Conservation (phyloP, 1,284 basidiomycete genomes). For the Fomitopsis pinicola region DNA sequence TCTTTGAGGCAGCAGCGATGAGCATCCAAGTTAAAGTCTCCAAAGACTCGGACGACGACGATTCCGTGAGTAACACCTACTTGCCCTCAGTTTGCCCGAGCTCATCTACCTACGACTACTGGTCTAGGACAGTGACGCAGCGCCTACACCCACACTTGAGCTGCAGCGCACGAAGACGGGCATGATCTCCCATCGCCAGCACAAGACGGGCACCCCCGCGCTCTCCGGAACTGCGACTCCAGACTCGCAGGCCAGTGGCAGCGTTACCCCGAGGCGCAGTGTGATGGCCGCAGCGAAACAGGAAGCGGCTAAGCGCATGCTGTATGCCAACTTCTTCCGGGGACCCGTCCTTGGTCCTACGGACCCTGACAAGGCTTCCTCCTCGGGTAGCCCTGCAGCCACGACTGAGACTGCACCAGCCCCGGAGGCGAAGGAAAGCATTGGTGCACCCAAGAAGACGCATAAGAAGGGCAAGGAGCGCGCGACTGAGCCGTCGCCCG, state of each 20-base stretch:
- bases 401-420: neutral
- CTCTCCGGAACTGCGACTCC: conserved; percentile 45
- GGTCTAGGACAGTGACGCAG: conserved; percentile 21
- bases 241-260: conserved; percentile 24
- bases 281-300: conserved; percentile 68
- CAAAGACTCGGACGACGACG: conserved; percentile 40
- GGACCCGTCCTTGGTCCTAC: conserved; percentile 62
- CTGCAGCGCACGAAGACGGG: conserved; percentile 68
- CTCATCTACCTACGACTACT: neutral
- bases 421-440: neutral
- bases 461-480: conserved; percentile 9
- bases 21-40: conserved; percentile 69
- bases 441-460: conserved; percentile 7
- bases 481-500: neutral
- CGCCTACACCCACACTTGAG: conserved; percentile 19
- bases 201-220: conserved; percentile 45
- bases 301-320: conserved; percentile 66
- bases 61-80: conserved; percentile 26
- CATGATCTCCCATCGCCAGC: conserved; percentile 71
- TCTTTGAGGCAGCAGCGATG: conserved; percentile 75
- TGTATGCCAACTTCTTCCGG: conserved; percentile 81
- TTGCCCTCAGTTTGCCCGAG: conserved; percentile 6
- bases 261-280: conserved; percentile 36
- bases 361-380: conserved; percentile 13
- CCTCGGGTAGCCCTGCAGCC: neutral